A percentile compares a stretch with the other conserved stretches of the same genome.
Evolutionary conservation across 148 eudicot genomes (phyloP).

Genomic region (Vaccinium corymbosum): DNA sequence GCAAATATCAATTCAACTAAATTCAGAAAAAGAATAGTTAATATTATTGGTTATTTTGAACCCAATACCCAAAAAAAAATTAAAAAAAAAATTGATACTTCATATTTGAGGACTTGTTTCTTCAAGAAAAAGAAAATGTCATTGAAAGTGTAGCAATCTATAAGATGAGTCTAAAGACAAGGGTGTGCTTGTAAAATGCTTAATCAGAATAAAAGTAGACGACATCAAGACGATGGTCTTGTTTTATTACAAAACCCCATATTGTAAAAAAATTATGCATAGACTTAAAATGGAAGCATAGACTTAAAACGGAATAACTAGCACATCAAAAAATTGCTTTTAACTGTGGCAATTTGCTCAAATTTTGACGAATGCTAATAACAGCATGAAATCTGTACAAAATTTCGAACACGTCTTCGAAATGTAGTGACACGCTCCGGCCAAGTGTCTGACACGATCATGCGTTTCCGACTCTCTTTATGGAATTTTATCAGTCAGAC

Average conservation of each 20-base stretch:
- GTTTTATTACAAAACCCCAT: neutral
- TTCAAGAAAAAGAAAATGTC: neutral
- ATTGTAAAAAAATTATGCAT: neutral
- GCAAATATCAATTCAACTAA: slow-evolving; percentile 1
- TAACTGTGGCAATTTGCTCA: neutral
- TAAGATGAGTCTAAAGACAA: neutral
- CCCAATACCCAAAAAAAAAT: too few species aligned
- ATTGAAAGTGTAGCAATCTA: neutral
- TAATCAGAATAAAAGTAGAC: neutral
- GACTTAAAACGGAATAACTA: neutral
- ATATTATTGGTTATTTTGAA: neutral
- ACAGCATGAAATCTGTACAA: neutral
- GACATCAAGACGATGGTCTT: slow-evolving; percentile 1
- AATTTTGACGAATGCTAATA: neutral
- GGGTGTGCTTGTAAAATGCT: neutral
- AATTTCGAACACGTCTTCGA: neutral
- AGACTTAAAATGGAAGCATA: neutral
- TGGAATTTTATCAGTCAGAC: neutral
- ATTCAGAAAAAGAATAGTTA: neutral
- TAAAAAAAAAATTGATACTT: neutral
- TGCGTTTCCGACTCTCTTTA: neutral
- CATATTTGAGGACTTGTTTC: neutral
- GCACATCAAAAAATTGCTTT: neutral
- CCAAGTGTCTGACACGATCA: neutral
- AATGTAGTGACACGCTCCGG: neutral